phyloP scores from a whole-genome alignment of 768 basidiomycete species.

The Tulasnella sp. region DNA sequence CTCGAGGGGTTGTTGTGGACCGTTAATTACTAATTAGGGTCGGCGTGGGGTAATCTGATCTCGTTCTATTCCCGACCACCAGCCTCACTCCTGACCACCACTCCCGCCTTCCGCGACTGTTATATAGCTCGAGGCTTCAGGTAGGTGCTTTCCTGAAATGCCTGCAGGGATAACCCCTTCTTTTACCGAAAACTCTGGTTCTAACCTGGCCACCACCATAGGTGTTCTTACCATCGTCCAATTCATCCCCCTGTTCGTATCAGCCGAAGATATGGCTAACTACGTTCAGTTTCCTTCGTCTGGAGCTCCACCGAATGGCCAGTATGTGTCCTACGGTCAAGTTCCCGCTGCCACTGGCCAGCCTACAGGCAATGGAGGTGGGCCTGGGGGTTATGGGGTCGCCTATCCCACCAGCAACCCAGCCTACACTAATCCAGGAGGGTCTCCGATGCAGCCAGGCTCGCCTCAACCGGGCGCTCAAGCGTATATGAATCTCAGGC shows the following conservation, averaged over 20 bases:
- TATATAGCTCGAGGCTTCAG: neutral
- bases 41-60: slow-evolving; percentile 5
- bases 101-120: neutral
- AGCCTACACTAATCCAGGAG: slow-evolving; percentile 4
- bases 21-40: neutral
- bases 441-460: neutral
- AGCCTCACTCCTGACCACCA: neutral
- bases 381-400: slow-evolving; percentile 4
- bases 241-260: slow-evolving; percentile 21
- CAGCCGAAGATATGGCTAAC: slow-evolving; percentile 3
- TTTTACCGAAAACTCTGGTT: neutral
- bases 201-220: slow-evolving; percentile 9
- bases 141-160: neutral
- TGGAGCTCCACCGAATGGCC: neutral
- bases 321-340: neutral
- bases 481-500: neutral
- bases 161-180: neutral
- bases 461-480: neutral
- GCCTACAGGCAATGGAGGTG: slow-evolving; percentile 3
- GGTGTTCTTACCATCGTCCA: neutral
- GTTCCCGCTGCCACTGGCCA: neutral
- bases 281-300: slow-evolving; percentile 16
- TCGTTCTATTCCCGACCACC: slow-evolving; percentile 6
- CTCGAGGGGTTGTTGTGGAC: neutral
- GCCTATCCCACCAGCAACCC: neutral